Evolutionary conservation across 1,139 yeast genomes (phyloP).

Genomic region (Suhomyces wounanorum): DNA sequence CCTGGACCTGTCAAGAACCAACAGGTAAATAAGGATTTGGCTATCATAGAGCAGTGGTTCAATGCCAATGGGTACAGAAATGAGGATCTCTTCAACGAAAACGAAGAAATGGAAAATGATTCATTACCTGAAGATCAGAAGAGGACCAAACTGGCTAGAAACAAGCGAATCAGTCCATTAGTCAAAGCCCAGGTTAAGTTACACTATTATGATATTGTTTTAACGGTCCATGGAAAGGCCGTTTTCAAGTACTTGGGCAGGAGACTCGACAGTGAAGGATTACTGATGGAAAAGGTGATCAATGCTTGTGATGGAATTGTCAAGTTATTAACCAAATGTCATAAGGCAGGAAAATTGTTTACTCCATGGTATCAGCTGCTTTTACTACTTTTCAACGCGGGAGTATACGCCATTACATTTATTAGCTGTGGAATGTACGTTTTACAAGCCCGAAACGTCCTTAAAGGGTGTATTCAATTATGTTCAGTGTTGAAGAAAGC

Average conservation of each 20-base stretch:
- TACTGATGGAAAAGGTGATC: constrained; percentile 36
- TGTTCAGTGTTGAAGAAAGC: constrained; percentile 32
- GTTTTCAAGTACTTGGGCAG: constrained; percentile 39
- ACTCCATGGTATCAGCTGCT: constrained; percentile 61
- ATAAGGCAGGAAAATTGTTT: constrained; percentile 36
- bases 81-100: constrained; percentile 26
- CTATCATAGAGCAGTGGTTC: constrained; percentile 35
- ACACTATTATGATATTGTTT: constrained; percentile 44
- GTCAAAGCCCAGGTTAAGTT: constrained; percentile 41
- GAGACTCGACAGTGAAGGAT: constrained; percentile 34
- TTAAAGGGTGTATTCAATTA: constrained; percentile 30
- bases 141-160: constrained; percentile 1
- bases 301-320: constrained; percentile 40
- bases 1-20: constrained; percentile 34
- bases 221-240: constrained; percentile 40
- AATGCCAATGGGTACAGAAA: constrained; percentile 39
- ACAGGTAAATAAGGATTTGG: constrained; percentile 38
- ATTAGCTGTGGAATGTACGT: constrained; percentile 45
- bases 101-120: constrained; percentile 3
- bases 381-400: constrained; percentile 48
- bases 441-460: constrained; percentile 26
- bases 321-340: constrained; percentile 34
- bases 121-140: not conserved
- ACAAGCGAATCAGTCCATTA: constrained; percentile 5
- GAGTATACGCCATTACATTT: constrained; percentile 47